Conservation (phyloP, 805 yeast species). For the Ogataea sp. region DNA sequence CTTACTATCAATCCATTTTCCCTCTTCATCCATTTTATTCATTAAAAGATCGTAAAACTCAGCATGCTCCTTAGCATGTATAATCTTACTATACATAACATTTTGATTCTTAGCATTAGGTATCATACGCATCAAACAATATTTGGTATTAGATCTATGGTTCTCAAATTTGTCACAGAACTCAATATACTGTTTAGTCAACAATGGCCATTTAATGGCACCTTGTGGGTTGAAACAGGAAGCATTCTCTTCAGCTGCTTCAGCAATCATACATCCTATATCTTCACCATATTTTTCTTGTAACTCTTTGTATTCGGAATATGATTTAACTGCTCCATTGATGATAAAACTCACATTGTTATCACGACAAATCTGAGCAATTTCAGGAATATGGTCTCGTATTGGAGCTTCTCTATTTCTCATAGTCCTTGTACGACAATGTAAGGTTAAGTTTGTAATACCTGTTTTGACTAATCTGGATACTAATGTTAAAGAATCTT, state of each 20-base stretch:
- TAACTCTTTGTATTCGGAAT: conserved; percentile 44
- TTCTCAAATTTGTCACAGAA: conserved; percentile 52
- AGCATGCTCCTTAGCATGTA: conserved; percentile 46
- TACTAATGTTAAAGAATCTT: conserved; percentile 55
- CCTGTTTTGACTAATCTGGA: conserved; percentile 63
- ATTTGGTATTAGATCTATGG: conserved; percentile 69
- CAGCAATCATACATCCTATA: conserved; percentile 92
- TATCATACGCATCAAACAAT: conserved; percentile 65
- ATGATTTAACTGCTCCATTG: conserved; percentile 66
- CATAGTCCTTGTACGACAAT: conserved; percentile 87
- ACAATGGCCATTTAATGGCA: conserved; percentile 45
- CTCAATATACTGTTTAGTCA: conserved; percentile 47
- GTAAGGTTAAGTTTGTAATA: conserved; percentile 76
- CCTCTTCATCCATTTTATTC: conserved; percentile 28
- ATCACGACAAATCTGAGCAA: conserved; percentile 52
- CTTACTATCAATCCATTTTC: conserved; percentile 15
- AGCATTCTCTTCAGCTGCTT: conserved; percentile 82
- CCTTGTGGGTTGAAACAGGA: conserved; percentile 50
- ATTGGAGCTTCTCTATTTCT: conserved; percentile 78
- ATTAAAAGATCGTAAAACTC: conserved; percentile 33
- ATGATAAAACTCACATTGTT: conserved; percentile 66
- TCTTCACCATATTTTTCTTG: conserved; percentile 45
- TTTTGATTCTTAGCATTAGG: conserved; percentile 35
- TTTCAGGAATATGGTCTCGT: conserved; percentile 55
- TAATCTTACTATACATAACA: conserved; percentile 46